Evolutionary conservation across 352 stramenopile species (phyloP), one percentile per base, ranked within the genome.

Genomic region (Pythium grandisporangium): DNA sequence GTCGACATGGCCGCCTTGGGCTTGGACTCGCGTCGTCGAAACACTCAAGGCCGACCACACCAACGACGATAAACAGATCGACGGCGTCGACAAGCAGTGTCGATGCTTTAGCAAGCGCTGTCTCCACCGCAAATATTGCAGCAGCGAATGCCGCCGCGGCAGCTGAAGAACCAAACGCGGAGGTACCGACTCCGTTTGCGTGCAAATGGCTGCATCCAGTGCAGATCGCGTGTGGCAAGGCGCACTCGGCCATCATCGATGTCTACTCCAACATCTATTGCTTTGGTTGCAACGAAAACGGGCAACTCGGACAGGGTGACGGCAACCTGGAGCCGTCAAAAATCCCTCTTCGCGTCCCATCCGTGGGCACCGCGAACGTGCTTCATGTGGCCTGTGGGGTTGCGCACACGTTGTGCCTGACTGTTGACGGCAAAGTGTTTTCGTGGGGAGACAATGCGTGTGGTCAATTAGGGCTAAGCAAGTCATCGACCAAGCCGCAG

Each of bases 201-300:
- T 72, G 53, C 57, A 71, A 73, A 40, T 84, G 74, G 74, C 47
- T 87, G 11, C 66, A 84, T 45, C 71, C 74, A 2, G 54, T 83
- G n/a, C 70, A 84, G 35, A 63, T 84, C 36, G 57, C 74, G 16
- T 84, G 74, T 29, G 74, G 74, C 6, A 73, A 73, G 30, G 62
- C 71, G 8, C 74, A 87, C 53, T 78, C 70, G 2, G 71, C 74
- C 20, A 71, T 87, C 30, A 66, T 87, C 23, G 74, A 87, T 29
- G 70, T 83, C 17, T 80, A 80, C 33, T 83, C 74, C 2, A 79
- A 84, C 45, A 53, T 87, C 30, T 87, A 84, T 45, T 84, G 70
- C 58, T 84, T 84, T 45, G 74, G 74, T 25, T 45, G 59, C 22
- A 62, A 64, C 6, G 30, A 42, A 0, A 59, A 37, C 24, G 74